phyloP scores from a whole-genome alignment of 2,329 filamentous ascomycete species.

The Parastagonospora nodorum region DNA sequence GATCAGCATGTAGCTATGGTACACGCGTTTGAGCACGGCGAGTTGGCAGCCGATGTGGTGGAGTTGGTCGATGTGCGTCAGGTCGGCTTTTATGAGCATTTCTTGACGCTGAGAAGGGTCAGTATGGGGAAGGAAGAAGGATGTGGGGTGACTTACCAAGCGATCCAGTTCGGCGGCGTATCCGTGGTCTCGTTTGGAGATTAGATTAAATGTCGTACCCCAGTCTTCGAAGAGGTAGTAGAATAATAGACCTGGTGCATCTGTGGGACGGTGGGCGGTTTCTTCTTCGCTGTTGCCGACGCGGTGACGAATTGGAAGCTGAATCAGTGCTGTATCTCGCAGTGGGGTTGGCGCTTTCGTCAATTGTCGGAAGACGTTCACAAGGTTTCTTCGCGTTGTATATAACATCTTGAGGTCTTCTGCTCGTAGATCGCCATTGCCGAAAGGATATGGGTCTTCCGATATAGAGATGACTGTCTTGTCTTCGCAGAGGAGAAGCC shows the following conservation, averaged over 20 bases:
- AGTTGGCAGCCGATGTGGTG: conserved; percentile 66
- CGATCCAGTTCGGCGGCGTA: conserved; percentile 56
- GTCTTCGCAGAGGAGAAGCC: conserved; percentile 73
- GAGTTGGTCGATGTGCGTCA: conserved; percentile 56
- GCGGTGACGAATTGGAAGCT: conserved; percentile 53
- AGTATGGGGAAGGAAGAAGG: neutral
- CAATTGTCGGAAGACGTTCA: conserved; percentile 66
- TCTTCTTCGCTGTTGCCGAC: conserved; percentile 53
- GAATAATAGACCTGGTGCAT: conserved; percentile 65
- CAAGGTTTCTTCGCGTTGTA: conserved; percentile 61
- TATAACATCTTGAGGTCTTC: conserved; percentile 55
- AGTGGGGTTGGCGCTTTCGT: conserved; percentile 57
- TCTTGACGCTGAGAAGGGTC: conserved; percentile 50
- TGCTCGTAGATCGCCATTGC: conserved; percentile 41
- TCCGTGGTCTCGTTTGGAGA: conserved; percentile 55
- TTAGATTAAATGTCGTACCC: conserved; percentile 62
- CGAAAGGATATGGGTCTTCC: conserved; percentile 59
- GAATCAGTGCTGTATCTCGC: conserved; percentile 46
- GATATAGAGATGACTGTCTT: conserved; percentile 73
- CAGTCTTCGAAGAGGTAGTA: conserved; percentile 73
- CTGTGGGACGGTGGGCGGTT: conserved; percentile 53
- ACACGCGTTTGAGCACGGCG: conserved; percentile 64
- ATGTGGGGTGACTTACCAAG: conserved; percentile 47
- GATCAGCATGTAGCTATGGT: conserved; percentile 64
- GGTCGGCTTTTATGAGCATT: conserved; percentile 58